Evolutionary conservation across 2,329 filamentous ascomycete genomes (phyloP), one percentile per base, ranked within the genome.

Genomic region (Penicillium psychrosexuale): DNA sequence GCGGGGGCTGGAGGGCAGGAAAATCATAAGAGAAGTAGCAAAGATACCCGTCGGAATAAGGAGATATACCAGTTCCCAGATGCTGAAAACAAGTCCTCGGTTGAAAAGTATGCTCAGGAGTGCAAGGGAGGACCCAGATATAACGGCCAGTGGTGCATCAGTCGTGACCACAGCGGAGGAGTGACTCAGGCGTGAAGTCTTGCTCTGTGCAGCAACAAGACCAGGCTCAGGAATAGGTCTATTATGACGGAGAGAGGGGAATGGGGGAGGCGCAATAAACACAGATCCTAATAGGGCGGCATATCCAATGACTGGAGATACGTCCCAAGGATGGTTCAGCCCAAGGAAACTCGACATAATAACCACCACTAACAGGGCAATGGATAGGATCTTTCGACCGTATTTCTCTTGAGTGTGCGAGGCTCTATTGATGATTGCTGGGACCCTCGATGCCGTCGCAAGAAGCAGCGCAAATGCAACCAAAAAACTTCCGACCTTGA

Each of bases 401-500:
- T 70, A 60, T 52, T 56, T 61, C 48, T 61, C 62, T 17, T 61
- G 55, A 4, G 47, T 50, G 24, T 47, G 56, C 8, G 62, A 45
- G 17, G 56, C 43, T n/a, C 47, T 43, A 17, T 47, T 49, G 6
- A 66, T 37, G 22, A 71, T 9, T 19, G 60, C 63, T 24, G 72
- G 69, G 22, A 84, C 55, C 8, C 78, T 78, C 13, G 78, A 75
- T 8, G 78, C 74, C 3, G 75, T 60, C 8, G 77, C 75, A 33
- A 78, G 67, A 40, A 84, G 68, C 28, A 84, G 59, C 2, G 78
- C 59, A n/a, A 84, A 68, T 11, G 80, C 79, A n/a, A 80, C 78
- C 50, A 79, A 72, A 53, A 79, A 75, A 12, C 80, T 81, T 8
- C 82, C 83, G 12, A 85, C 66, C 53, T 83, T 78, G 58, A 82